These are phyloP conservation scores for Lavandula angustifolia DNA, from an alignment of 257 asterid species.

Conservation along the genomic window DNA sequence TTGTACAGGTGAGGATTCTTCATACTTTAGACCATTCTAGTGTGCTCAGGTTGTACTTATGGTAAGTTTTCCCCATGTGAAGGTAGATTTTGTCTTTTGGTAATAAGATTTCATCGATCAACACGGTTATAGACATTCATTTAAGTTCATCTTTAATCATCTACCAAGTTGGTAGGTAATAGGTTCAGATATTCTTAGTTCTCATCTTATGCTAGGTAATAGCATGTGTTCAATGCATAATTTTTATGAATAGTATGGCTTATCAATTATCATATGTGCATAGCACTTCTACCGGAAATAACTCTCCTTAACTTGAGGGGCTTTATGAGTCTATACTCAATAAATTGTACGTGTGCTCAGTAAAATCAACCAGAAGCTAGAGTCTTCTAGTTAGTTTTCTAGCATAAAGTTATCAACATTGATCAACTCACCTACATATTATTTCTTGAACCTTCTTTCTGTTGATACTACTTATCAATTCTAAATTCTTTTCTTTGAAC, in stretches of 20 bases:
- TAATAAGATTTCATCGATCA: constrained; percentile 23
- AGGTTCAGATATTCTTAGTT: constrained; percentile 2
- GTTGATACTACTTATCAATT: constrained; percentile 12
- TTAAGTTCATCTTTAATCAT: constrained; percentile 1
- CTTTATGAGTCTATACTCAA: constrained; percentile 7
- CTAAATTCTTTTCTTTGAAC: neutral
- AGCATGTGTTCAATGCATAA: neutral
- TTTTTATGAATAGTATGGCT: constrained; percentile 1
- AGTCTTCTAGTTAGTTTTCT: constrained; percentile 14
- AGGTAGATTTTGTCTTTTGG: constrained; percentile 18
- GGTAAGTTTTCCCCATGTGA: constrained; percentile 50
- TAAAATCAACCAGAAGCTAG: neutral
- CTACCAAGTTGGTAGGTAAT: neutral
- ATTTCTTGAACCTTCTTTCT: constrained; percentile 9
- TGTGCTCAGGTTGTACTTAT: constrained; percentile 81
- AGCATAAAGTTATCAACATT: neutral
- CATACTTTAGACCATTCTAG: constrained; percentile 80
- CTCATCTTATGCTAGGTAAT: constrained; percentile 8
- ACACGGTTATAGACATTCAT: neutral
- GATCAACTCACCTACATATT: constrained; percentile 15
- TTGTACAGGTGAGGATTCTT: constrained; percentile 79
- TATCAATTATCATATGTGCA: constrained; percentile 18
- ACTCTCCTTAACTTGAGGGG: constrained; percentile 17
- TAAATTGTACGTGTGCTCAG: constrained; percentile 20
- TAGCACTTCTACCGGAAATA: constrained; percentile 5